Conservation (phyloP, 2,329 filamentous ascomycete species). For the Colletotrichum tabaci region DNA sequence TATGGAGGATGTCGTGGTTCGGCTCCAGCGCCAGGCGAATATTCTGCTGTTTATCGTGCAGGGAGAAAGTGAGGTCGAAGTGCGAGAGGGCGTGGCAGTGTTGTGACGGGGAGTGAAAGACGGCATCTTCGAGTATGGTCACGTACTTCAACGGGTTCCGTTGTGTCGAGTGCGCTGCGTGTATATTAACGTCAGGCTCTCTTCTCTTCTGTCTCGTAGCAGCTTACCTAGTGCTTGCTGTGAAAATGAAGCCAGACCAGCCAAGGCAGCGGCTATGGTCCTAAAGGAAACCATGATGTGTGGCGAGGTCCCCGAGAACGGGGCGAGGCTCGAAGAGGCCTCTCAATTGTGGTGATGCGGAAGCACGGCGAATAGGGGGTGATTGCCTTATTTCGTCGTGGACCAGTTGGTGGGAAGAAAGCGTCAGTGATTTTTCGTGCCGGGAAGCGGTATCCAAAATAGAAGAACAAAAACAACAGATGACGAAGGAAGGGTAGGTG, state of each 20-base stretch:
- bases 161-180: slow-evolving; percentile 76
- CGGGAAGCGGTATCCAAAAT: not conserved
- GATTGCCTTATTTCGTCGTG: not conserved
- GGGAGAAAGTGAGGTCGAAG: slow-evolving; percentile 87
- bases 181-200: slow-evolving; percentile 3
- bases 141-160: slow-evolving; percentile 85
- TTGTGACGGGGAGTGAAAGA: slow-evolving; percentile 84
- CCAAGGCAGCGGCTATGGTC: slow-evolving; percentile 50
- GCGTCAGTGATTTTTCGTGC: not conserved
- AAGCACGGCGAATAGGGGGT: slow-evolving; percentile 28
- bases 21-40: slow-evolving; percentile 88
- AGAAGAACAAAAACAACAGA: slow-evolving; percentile 6
- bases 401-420: not conserved
- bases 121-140: slow-evolving; percentile 79
- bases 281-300: slow-evolving; percentile 53
- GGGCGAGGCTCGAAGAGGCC: slow-evolving; percentile 39
- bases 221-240: slow-evolving; percentile 51
- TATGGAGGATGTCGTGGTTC: slow-evolving; percentile 89
- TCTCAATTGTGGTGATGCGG: slow-evolving; percentile 17
- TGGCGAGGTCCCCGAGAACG: slow-evolving; percentile 42
- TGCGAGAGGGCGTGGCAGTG: slow-evolving; percentile 84
- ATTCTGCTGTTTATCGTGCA: slow-evolving; percentile 76
- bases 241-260: slow-evolving; percentile 50
- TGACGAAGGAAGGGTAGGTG: slow-evolving; percentile 10
- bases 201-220: not conserved